Conservation (phyloP, 202 grass and related monocot genomes). For the Setaria viridis region DNA sequence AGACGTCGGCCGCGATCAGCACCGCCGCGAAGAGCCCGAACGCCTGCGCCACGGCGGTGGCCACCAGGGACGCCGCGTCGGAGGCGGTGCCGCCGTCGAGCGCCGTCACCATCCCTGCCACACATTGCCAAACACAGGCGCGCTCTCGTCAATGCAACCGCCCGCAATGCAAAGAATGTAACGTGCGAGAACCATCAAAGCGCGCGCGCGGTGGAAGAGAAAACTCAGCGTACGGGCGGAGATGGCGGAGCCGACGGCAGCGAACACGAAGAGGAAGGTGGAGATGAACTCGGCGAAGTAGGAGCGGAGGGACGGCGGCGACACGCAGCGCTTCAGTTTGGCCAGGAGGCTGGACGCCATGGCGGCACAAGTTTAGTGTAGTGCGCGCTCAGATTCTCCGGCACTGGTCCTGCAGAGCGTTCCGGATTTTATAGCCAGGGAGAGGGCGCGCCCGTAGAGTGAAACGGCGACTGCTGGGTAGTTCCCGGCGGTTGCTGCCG, state of each 20-base stretch:
- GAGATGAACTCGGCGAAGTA: conserved; percentile 90
- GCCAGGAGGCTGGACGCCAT: conserved; percentile 66
- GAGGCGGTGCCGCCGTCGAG: conserved; percentile 13
- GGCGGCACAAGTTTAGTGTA: neutral
- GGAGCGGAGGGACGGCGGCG: conserved; percentile 59
- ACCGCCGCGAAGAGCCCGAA: conserved; percentile 66
- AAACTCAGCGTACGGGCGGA: conserved; percentile 48
- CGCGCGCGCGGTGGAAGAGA: neutral
- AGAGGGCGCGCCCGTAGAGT: conserved; percentile 10
- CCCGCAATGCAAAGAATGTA: too few species aligned
- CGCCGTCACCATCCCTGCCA: conserved; percentile 60
- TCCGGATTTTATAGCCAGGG: conserved; percentile 16
- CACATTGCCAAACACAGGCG: neutral
- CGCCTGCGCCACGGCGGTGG: conserved; percentile 60
- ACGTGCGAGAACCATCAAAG: neutral
- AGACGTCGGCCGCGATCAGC: conserved; percentile 62
- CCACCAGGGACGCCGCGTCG: conserved; percentile 59
- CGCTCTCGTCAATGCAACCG: neutral
- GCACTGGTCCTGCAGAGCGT: neutral
- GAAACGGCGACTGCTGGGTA: conserved; percentile 28
- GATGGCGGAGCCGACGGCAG: conserved; percentile 63
- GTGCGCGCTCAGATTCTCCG: neutral
- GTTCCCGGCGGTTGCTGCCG: conserved; percentile 53
- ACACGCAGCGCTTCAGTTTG: conserved; percentile 56
- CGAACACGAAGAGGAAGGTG: conserved; percentile 88